These are phyloP conservation scores for Kwoniella botswanensis DNA, from an alignment of 768 basidiomycete species.

Conservation along the genomic window DNA sequence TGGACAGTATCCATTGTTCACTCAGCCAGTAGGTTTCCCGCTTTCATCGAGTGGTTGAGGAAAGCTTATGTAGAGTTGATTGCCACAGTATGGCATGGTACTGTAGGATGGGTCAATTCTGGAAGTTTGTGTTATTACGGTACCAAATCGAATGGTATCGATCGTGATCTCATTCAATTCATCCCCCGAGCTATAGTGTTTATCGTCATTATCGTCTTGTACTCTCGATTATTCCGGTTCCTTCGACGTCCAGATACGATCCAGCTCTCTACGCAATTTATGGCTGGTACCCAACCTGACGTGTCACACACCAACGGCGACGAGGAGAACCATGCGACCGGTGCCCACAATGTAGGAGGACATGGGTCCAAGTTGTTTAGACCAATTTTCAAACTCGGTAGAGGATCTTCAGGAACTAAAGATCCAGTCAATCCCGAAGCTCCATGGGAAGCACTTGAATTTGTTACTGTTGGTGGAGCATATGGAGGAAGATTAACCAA, in stretches of 20 bases:
- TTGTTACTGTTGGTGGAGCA: slow-evolving; percentile 37
- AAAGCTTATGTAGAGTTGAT: neutral
- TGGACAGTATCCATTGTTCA: slow-evolving; percentile 45
- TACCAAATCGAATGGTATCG: slow-evolving; percentile 15
- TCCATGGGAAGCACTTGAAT: slow-evolving; percentile 51
- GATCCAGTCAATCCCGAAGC: slow-evolving; percentile 34
- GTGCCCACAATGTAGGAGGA: neutral
- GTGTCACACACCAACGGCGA: neutral
- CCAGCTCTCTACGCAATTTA: slow-evolving; percentile 43
- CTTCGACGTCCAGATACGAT: slow-evolving; percentile 55
- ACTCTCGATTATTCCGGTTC: slow-evolving; percentile 52
- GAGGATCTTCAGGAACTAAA: slow-evolving; percentile 8
- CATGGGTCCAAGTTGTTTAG: neutral
- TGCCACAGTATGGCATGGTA: slow-evolving; percentile 43
- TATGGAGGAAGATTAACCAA: slow-evolving; percentile 2
- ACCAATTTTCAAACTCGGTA: slow-evolving; percentile 6
- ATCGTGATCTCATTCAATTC: slow-evolving; percentile 54
- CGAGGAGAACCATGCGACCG: neutral
- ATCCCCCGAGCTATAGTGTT: slow-evolving; percentile 56
- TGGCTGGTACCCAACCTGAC: slow-evolving; percentile 25
- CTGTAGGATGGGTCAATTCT: slow-evolving; percentile 42
- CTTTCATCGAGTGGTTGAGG: too few relatives aligned
- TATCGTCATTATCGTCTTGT: slow-evolving; percentile 45
- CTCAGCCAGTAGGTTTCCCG: slow-evolving; percentile 44
- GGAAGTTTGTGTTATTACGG: slow-evolving; percentile 53